phyloP scores from a whole-genome alignment of 2,329 filamentous ascomycete genomes.

The Metarhizium album region DNA sequence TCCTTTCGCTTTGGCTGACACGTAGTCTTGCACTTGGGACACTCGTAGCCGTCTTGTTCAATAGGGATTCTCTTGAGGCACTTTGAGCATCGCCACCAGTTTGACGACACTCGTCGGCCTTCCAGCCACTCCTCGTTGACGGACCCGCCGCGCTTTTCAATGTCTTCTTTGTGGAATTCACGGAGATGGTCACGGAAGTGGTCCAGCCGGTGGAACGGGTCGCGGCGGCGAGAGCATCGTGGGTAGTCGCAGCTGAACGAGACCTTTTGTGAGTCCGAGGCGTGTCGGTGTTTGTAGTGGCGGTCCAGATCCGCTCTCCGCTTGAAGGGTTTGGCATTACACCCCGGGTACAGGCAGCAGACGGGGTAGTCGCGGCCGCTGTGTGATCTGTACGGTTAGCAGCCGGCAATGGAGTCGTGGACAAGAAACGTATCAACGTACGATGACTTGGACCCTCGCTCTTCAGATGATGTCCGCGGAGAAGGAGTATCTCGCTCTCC shows the following conservation, averaged over 20 bases:
- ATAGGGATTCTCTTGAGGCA: constrained; percentile 37
- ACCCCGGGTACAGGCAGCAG: constrained; percentile 29
- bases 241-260: constrained; percentile 41
- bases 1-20: constrained; percentile 35
- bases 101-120: constrained; percentile 25
- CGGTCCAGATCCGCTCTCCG: constrained; percentile 44
- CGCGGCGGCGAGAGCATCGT: constrained; percentile 31
- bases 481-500: constrained; percentile 9
- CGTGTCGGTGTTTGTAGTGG: constrained; percentile 40
- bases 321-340: constrained; percentile 35
- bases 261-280: constrained; percentile 28
- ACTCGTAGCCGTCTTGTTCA: constrained; percentile 30
- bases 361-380: constrained; percentile 22
- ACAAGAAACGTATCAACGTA: not conserved
- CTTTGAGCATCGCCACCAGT: constrained; percentile 45
- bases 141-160: constrained; percentile 33
- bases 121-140: constrained; percentile 27
- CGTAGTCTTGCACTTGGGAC: constrained; percentile 33
- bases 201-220: constrained; percentile 42
- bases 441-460: constrained; percentile 5
- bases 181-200: constrained; percentile 48
- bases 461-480: constrained; percentile 7
- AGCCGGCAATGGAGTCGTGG: not conserved
- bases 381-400: constrained; percentile 5
- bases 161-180: constrained; percentile 44